Evolutionary conservation across 2,329 filamentous ascomycete species (phyloP).

Genomic region (Alternaria brassicae): DNA sequence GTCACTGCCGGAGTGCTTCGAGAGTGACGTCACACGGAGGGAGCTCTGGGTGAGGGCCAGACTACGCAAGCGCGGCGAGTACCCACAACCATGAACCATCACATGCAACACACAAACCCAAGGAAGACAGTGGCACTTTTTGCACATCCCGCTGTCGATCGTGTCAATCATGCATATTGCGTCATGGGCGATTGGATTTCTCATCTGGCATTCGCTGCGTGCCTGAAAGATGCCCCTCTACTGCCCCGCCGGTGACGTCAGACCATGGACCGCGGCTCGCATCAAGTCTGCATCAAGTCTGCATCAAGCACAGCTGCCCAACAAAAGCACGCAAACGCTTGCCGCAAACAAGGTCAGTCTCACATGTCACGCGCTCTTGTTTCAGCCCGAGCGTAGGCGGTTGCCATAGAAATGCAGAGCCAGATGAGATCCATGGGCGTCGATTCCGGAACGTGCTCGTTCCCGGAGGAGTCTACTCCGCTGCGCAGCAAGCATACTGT

Average conservation of each 20-base stretch:
- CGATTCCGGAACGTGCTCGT: constrained; percentile 4
- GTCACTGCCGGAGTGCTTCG: constrained; percentile 1
- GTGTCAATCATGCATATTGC: constrained; percentile 21
- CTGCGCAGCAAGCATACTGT: constrained; percentile 1
- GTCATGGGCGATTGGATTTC: constrained; percentile 10
- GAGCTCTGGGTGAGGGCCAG: constrained; percentile 9
- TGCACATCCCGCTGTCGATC: constrained; percentile 23
- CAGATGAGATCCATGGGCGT: not conserved
- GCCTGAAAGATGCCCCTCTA: constrained; percentile 14
- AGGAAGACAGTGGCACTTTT: constrained; percentile 12
- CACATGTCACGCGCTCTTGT: constrained; percentile 16
- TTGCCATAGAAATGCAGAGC: constrained; percentile 3
- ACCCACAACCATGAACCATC: constrained; percentile 5
- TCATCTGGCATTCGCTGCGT: constrained; percentile 14
- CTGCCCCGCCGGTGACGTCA: constrained; percentile 16
- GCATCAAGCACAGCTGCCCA: not conserved
- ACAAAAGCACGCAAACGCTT: constrained; percentile 18
- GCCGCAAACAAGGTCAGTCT: constrained; percentile 8
- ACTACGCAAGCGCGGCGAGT: constrained; percentile 4
- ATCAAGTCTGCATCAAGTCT: not conserved
- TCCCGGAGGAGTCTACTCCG: constrained; percentile 2
- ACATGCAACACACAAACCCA: constrained; percentile 13
- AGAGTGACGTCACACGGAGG: constrained; percentile 6
- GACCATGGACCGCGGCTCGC: not conserved
- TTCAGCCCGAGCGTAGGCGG: constrained; percentile 8